Conservation (phyloP, 2,329 filamentous ascomycete species). For the Aureobasidium pullulans region DNA sequence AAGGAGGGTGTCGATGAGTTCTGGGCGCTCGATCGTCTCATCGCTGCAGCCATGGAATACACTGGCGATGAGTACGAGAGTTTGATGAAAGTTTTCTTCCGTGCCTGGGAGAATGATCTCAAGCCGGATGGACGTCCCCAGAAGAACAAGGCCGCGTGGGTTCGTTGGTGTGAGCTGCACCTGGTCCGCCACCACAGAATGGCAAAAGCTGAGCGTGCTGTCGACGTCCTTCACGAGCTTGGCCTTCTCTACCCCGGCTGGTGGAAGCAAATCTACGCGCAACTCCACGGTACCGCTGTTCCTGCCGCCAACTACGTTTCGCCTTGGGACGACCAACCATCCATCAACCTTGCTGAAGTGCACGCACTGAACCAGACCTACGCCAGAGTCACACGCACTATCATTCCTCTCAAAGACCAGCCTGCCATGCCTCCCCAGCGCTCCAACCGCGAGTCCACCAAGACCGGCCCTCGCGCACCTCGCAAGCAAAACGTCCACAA, state of each 20-base stretch:
- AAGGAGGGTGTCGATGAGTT: neutral
- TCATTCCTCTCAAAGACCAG: neutral
- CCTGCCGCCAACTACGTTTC: neutral
- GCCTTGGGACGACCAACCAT: neutral
- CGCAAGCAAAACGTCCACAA: too few relatives aligned
- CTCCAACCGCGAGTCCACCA: too few relatives aligned
- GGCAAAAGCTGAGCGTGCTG: neutral
- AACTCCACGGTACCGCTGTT: neutral
- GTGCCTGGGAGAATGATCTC: neutral
- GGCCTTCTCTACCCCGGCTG: slow-evolving; percentile 3
- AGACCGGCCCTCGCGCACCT: too few relatives aligned
- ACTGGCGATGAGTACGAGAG: neutral
- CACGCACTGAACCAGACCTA: neutral
- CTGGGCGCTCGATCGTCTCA: neutral
- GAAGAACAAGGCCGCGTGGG: neutral
- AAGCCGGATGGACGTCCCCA: neutral
- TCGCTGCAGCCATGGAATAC: slow-evolving; percentile 5
- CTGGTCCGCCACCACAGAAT: neutral
- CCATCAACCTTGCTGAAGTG: neutral
- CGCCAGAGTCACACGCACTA: neutral
- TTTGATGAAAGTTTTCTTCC: neutral
- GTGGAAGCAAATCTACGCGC: neutral
- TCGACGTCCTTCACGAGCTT: neutral
- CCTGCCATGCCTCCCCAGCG: too few relatives aligned
- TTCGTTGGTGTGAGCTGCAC: neutral